Evolutionary conservation across 495 filamentous ascomycete genomes (phyloP).

Genomic region (Margaritispora aquatica): DNA sequence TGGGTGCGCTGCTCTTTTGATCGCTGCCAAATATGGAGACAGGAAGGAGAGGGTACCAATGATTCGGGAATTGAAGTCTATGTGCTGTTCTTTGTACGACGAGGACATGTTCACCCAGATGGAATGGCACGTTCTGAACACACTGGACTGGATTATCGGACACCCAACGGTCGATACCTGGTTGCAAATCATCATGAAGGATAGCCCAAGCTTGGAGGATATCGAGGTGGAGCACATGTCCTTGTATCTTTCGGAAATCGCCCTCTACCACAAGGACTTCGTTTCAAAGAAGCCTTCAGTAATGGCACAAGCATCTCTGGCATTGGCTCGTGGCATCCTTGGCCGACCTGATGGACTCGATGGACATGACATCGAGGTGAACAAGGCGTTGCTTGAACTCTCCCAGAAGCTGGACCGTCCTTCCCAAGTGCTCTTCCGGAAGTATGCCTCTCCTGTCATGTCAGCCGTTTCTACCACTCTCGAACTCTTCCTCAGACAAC

Average conservation of each 20-base stretch:
- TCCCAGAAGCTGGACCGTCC: constrained; percentile 86
- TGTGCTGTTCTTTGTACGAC: constrained; percentile 98
- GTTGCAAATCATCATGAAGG: constrained; percentile 63
- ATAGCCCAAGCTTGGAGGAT: constrained; percentile 60
- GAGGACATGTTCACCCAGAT: constrained; percentile 99
- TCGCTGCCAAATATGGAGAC: constrained; percentile 98
- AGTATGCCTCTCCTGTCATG: constrained; percentile 77
- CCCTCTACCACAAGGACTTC: constrained; percentile 93
- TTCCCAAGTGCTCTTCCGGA: constrained; percentile 76
- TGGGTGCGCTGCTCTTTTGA: constrained; percentile 90
- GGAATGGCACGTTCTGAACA: constrained; percentile 99
- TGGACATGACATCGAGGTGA: constrained; percentile 78
- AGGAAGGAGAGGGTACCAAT: constrained; percentile 95
- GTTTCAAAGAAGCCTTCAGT: constrained; percentile 84
- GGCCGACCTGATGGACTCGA: constrained; percentile 59
- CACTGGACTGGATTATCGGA: constrained; percentile 92
- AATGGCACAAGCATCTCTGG: constrained; percentile 81
- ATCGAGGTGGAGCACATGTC: constrained; percentile 91
- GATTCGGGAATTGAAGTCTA: constrained; percentile 91
- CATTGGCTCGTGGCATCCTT: constrained; percentile 81
- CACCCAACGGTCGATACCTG: constrained; percentile 95
- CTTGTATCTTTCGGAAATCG: constrained; percentile 88
- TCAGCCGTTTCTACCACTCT: constrained; percentile 76
- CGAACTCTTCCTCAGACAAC: constrained; percentile 78
- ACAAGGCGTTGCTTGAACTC: constrained; percentile 69